Conservation (phyloP, 2,329 filamentous ascomycete species). For the Botrytis fragariae region DNA sequence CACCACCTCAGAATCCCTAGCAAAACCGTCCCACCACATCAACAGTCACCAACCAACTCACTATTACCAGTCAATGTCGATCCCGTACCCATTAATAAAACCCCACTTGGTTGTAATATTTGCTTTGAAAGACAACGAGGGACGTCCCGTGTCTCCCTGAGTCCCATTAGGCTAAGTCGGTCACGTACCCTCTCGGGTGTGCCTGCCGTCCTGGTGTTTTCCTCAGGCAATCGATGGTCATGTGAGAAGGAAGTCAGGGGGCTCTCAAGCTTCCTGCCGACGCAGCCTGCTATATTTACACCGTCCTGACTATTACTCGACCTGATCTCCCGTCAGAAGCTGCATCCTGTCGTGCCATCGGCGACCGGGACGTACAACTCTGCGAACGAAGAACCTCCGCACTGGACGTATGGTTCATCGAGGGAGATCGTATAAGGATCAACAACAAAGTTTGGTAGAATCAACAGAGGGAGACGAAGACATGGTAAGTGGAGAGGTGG, state of each 20-base stretch:
- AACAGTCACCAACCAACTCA: neutral
- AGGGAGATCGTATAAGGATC: neutral
- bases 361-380: neutral
- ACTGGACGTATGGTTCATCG: slow-evolving; percentile 6
- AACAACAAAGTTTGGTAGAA: neutral
- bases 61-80: neutral
- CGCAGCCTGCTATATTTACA: neutral
- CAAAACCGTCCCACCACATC: neutral
- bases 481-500: slow-evolving; percentile 1
- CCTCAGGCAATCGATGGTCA: neutral
- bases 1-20: neutral
- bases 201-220: neutral
- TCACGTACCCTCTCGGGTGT: neutral
- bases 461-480: neutral
- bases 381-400: neutral
- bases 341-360: slow-evolving; percentile 3
- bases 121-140: neutral
- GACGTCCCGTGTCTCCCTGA: neutral
- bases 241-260: neutral
- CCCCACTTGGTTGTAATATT: neutral
- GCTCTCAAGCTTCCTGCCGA: slow-evolving; percentile 7
- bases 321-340: neutral
- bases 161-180: neutral
- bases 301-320: neutral
- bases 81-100: neutral